Base-by-base conservation (phyloP, 1,139 yeast species). In the Protomyces arabidopsidicola region DNA sequence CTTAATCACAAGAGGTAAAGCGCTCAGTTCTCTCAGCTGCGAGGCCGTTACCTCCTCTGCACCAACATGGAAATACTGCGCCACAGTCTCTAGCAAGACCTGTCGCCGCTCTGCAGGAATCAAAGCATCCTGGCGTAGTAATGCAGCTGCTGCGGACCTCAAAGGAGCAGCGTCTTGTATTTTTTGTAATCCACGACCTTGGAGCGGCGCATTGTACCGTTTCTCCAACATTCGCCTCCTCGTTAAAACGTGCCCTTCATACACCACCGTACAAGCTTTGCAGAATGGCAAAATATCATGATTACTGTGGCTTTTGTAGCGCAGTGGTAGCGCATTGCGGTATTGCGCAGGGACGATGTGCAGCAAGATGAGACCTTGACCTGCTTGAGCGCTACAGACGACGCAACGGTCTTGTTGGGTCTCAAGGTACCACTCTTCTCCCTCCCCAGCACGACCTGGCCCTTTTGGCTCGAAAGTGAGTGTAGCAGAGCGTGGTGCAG, bases 401-500 rank as follows among this genome's bases (percentile, higher is more conserved):
- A 57, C 62, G 27, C 62, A 57, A 18, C n/a, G 27, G 8, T 57
- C 62, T 35, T 16, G 14, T 18, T 51, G 62, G n/a, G 50, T 24
- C 50, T 50, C 62, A 22, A 57, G 42, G 20, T 57, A 57, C 62
- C 62, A 57, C 35, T 50, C 55, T n/a, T 57, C 62, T 6, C 62
- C 62, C 31, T 14, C 55, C 22, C 55, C 24, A 3, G 35, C 38
- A 24, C 62, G 39, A 36, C 62, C 62, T n/a, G 55, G 34, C 3
- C 62, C 62, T 20, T 18, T 51, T 16, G 62, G 62, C 51, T 50
- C 51, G 27, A 57, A 57, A 45, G 36, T n/a, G 24, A 57, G 51
- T 3, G 48, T 50, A 38, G 51, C 51, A 12, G 18, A n/a, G 27
- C 27, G 34, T 9, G 12, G 3, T 8, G 52, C 39, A 1, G 5